Evolutionary conservation across 169 alveolate genomes (phyloP).

Genomic region (Eimeria sp.): DNA sequence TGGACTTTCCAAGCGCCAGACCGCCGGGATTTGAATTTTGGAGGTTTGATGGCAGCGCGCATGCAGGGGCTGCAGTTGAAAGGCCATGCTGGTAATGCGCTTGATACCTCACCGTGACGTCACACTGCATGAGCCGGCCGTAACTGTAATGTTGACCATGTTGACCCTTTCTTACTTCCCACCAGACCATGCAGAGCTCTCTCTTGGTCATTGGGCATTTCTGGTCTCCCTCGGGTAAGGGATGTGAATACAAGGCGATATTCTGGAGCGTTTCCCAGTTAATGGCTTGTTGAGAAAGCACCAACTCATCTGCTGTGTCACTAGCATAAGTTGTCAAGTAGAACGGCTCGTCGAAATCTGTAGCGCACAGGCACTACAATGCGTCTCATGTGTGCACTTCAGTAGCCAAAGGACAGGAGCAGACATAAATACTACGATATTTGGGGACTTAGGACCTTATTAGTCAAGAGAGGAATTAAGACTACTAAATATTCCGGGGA

Average conservation of each 20-base stretch:
- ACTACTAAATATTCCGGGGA: no score
- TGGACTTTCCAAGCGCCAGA: background rate
- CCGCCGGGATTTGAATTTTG: background rate
- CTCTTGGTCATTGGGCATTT: background rate
- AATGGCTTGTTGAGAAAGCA: background rate
- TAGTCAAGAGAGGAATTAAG: no score
- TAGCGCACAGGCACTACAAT: no score
- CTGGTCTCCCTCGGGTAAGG: background rate
- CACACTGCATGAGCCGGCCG: background rate
- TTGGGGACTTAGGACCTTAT: no score
- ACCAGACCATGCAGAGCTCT: background rate
- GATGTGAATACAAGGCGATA: background rate
- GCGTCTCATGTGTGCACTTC: no score
- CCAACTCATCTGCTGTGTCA: background rate
- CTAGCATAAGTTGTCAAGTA: background rate
- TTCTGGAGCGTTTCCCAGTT: background rate
- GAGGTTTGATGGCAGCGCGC: background rate
- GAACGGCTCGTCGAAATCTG: no score
- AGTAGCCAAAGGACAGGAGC: no score
- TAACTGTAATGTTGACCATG: background rate
- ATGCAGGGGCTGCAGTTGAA: background rate
- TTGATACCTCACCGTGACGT: background rate
- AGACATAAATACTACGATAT: no score
- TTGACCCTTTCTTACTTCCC: background rate
- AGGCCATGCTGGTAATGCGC: background rate